phyloP scores from a whole-genome alignment of 1,284 basidiomycete species.

The Fistulina hepatica region DNA sequence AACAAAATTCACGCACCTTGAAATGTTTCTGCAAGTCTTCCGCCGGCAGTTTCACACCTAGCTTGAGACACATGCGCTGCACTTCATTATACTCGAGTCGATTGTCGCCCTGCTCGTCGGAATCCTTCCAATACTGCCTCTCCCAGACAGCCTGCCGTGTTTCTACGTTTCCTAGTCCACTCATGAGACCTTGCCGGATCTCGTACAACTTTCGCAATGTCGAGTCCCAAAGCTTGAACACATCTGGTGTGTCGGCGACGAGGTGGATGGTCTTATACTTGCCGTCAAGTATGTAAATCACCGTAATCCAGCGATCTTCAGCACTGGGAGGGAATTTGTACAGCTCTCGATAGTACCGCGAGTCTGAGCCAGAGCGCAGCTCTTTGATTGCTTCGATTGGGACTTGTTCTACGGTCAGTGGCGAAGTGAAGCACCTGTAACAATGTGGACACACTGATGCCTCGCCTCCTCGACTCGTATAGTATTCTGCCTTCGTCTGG shows the following conservation, averaged over 20 bases:
- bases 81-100: slow-evolving; percentile 67
- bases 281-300: slow-evolving; percentile 68
- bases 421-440: not conserved
- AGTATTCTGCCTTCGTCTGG: slow-evolving; percentile 72
- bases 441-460: slow-evolving; percentile 48
- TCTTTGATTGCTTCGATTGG: slow-evolving; percentile 88
- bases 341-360: slow-evolving; percentile 70
- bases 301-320: slow-evolving; percentile 65
- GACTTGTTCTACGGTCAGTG: slow-evolving; percentile 36
- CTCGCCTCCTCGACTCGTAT: slow-evolving; percentile 74
- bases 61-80: slow-evolving; percentile 60
- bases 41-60: slow-evolving; percentile 57
- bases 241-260: slow-evolving; percentile 63
- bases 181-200: slow-evolving; percentile 58
- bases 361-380: slow-evolving; percentile 70
- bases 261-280: slow-evolving; percentile 91
- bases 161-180: slow-evolving; percentile 50
- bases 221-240: slow-evolving; percentile 58
- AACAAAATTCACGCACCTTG: slow-evolving; percentile 33
- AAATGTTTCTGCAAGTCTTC: slow-evolving; percentile 56
- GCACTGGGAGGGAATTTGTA: slow-evolving; percentile 51
- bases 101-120: slow-evolving; percentile 52
- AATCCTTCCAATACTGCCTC: slow-evolving; percentile 75
- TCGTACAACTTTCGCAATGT: slow-evolving; percentile 52
- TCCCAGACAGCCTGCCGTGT: slow-evolving; percentile 69